Evolutionary conservation across 139 green algal genomes (phyloP), one percentile per base, ranked within the genome.

Genomic region (Chlorella vulgaris): DNA sequence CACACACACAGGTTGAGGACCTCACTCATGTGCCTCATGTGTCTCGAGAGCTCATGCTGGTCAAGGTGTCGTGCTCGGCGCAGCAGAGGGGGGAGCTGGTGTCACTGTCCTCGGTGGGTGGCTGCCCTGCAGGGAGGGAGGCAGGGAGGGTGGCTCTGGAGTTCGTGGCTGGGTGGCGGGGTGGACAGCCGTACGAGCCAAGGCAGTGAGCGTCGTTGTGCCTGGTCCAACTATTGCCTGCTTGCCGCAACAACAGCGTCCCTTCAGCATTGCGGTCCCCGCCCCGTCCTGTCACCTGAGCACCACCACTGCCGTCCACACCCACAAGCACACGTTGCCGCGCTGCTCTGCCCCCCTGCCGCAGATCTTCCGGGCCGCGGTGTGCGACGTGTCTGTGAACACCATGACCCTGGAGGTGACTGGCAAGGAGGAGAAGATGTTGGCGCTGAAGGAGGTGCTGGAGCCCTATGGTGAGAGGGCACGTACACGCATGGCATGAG

Each of bases 401-500:
- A 97, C 90, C 10, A 71, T 98, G 53, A 98, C 94, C 6, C 88
- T 99, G 31, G 94, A 99, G 91, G 85, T 98, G 33, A 86, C 92
- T 75, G 96, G 96, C 42, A 94, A 96, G 85, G 88, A 96, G 82
- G 85, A 94, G 76, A 99, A 99, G 88, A 94, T 99, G 87, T 76
- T 86, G 42, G 94, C 96, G 1, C 82, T 98, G 40, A 91, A 97
- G 63, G 83, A 89, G 8, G 76, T 98, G 81, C 81, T 98, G 43
- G 81, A 93, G 81, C 92, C 93, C 2, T 98, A 97, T 68, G 94
- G 93, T 89, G 79, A 73, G 80, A 22, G 13, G 61, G 7, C 28
- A 33, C 18, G 61, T n/a, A n/a, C n/a, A n/a, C n/a, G n/a, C n/a
- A n/a, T n/a, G n/a, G n/a, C n/a, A n/a, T n/a, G n/a, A n/a, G n/a